A percentile compares a stretch with the other conserved stretches of the same genome.
Conservation (phyloP, 1,284 basidiomycete genomes). For the Mycosarcoma maydis region DNA sequence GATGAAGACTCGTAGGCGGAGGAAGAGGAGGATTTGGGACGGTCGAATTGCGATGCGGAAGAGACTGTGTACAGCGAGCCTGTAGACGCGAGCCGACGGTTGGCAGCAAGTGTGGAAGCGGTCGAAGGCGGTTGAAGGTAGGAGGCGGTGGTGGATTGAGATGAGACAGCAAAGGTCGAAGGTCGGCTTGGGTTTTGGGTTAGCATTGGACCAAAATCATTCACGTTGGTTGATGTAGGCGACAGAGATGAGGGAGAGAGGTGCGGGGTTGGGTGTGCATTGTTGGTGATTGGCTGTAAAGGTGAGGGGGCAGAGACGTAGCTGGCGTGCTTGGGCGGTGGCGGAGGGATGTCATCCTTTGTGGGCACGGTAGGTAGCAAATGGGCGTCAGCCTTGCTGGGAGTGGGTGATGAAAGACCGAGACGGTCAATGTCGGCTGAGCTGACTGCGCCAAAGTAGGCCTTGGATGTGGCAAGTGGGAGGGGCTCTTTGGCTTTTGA, state of each 20-base stretch:
- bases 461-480: conserved; percentile 2
- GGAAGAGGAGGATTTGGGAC: not conserved
- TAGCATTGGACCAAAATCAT: conserved; percentile 29
- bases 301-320: not conserved
- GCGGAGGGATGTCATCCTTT: conserved; percentile 33
- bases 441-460: conserved; percentile 23
- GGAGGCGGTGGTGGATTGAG: not conserved
- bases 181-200: not conserved
- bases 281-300: not conserved
- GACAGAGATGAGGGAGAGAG: not conserved
- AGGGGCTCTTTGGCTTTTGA: conserved; percentile 14
- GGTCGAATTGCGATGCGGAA: conserved; percentile 4
- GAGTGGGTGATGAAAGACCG: conserved; percentile 34
- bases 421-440: conserved; percentile 39
- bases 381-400: conserved; percentile 38
- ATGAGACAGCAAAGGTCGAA: conserved; percentile 12
- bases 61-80: conserved; percentile 6
- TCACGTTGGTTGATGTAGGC: not conserved
- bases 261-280: not conserved
- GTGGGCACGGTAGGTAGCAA: conserved; percentile 34
- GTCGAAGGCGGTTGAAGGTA: conserved; percentile 5
- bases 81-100: conserved; percentile 6
- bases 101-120: conserved; percentile 3
- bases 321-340: conserved; percentile 15
- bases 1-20: conserved; percentile 5